Base-by-base conservation (phyloP, 1,284 basidiomycete genomes). In the Phaffia rhodozyma region DNA sequence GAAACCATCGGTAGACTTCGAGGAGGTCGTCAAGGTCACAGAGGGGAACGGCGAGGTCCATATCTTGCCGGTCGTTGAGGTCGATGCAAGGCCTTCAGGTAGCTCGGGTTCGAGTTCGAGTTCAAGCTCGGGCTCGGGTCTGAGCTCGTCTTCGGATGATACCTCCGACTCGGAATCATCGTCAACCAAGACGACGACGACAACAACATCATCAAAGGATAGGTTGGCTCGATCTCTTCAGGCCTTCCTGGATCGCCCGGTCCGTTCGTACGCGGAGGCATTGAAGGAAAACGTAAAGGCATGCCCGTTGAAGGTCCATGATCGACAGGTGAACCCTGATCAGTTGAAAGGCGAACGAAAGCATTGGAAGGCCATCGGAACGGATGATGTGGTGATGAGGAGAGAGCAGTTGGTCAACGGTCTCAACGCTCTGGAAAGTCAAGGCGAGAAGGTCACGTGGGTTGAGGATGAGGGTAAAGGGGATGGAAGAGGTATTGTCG, bases 311-410 rank as follows among this genome's bases (percentile, higher is more conserved):
- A 58, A 66, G 13, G 27, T 75, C 11, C 63, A 67, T 4, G 73
- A 75, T 55, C 60, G 66, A 23, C 68, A 77, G 59, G 71, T 73
- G 48, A 78, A 78, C 67, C 73, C 72, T 3, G 76, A 76, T 68
- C 75, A 76, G 66, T 68, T 75, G 13, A 67, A 68, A 13, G 75
- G 72, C 1, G 71, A 76, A 47, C 67, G 70, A 7, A 68, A 70
- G 0, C 72, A 69, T 53, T 79, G 78, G 78, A 68, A 70, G 2
- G 63, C 56, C 0, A 66, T 78, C 4, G 64, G 51, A 0, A 60
- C 64, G 13, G 68, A 69, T 16, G 72, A 75, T 25, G 73, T 79
- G 47, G 60, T 58, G 9, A 27, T 61, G 30, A 67, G 73, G 29
- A 62, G 78, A 30, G 71, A 68, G 2, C 71, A 70, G 34, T 68